phyloP scores from a whole-genome alignment of 2,329 filamentous ascomycete species.

The Penicillium concentricum region DNA sequence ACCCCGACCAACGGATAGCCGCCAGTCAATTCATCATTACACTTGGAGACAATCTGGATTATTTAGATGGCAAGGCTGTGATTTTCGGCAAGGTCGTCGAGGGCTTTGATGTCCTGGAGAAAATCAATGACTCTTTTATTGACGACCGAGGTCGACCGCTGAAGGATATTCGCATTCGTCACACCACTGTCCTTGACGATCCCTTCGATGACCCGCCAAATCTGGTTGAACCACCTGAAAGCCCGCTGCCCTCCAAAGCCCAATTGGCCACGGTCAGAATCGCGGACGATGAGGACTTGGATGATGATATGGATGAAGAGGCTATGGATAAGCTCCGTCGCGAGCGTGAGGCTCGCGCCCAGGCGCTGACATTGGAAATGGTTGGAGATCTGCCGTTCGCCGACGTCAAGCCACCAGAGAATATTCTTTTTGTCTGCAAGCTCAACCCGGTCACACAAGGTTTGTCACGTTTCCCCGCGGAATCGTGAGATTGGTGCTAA shows the following conservation, averaged over 20 bases:
- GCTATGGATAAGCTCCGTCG: constrained; percentile 74
- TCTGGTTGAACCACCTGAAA: constrained; percentile 72
- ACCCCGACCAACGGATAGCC: constrained; percentile 78
- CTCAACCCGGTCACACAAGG: constrained; percentile 89
- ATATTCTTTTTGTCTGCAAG: constrained; percentile 97
- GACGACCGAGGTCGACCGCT: constrained; percentile 83
- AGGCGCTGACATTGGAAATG: constrained; percentile 94
- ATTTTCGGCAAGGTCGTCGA: constrained; percentile 95
- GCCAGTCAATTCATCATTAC: constrained; percentile 94
- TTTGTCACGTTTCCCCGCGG: constrained; percentile 26
- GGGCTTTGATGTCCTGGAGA: constrained; percentile 89
- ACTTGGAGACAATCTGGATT: constrained; percentile 83
- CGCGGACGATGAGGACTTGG: constrained; percentile 79
- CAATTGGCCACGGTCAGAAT: constrained; percentile 92
- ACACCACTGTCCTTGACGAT: constrained; percentile 89
- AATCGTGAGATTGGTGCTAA: not conserved
- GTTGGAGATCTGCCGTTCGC: constrained; percentile 96
- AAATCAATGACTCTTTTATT: constrained; percentile 85
- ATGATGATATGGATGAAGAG: constrained; percentile 77
- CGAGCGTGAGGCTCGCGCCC: constrained; percentile 87
- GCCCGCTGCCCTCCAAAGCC: constrained; percentile 76
- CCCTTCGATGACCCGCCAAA: constrained; percentile 81
- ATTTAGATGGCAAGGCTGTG: constrained; percentile 87
- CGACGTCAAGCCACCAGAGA: constrained; percentile 95
- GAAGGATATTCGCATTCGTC: constrained; percentile 91